Base-by-base conservation (phyloP, 2,329 filamentous ascomycete species). In the Boeremia exigua region DNA sequence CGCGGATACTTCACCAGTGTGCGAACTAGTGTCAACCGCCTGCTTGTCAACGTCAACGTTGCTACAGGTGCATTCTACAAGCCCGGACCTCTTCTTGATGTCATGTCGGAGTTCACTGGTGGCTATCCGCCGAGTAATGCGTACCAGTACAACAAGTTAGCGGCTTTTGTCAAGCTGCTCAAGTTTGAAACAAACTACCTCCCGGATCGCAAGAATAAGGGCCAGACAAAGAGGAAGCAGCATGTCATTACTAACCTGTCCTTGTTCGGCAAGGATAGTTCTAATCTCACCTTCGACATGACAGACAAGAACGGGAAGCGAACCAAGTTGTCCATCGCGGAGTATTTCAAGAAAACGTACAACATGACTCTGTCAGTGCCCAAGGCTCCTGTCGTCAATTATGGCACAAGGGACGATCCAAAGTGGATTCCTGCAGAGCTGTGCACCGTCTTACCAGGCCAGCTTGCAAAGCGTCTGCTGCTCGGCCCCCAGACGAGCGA, bases 31-130 rank as follows among this genome's bases (percentile, higher is more conserved):
- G 83, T 84, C 12, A 80, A 79, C 34, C 79, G 85, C 3, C 74
- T 88, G 4, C 67, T 89, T 0, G 69, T 88, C 11, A 89, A 89
- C 53, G 75, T 88, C 3, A 87, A 89, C 54, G 84, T 88, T 25
- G 84, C 84, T 8, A 82, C 82, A 39, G 78, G 80, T 2, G 84
- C 85, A 0, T 88, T 86, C 64, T 86, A 85, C 70, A 78, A 83
- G 59, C 63, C 77, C 2, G 77, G 77, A 0, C 70, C 73, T 2
- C 69, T 87, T 1, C 30, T 72, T 1, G 54, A 66, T 7, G 40
- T 73, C 3, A 67, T 76, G 66, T 57, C 8, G 8, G 70, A 74
- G 11, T 50, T 66, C 11, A 49, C 27, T 33, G 43, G 51, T 14
- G 62, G 65, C 4, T 15, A 6, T 8, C 25, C 48, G 8, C 52